Conservation (phyloP, 805 yeast genomes). For the Saccharomycopsis fermentans region DNA sequence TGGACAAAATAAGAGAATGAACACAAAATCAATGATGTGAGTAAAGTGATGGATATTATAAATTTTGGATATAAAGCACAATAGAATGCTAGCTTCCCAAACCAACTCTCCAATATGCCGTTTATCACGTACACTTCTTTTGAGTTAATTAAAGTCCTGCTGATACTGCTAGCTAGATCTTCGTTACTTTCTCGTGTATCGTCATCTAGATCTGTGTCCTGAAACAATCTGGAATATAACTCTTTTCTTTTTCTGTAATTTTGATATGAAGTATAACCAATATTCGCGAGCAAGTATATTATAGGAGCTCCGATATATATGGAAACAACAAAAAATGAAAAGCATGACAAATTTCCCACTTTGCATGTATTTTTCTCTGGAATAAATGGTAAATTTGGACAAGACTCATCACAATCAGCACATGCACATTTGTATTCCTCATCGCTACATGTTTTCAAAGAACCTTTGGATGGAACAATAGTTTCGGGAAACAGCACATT, state of each 20-base stretch:
- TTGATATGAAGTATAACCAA: slow-evolving; percentile 20
- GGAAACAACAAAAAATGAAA: slow-evolving; percentile 51
- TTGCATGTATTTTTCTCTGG: slow-evolving; percentile 30
- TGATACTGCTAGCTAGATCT: slow-evolving; percentile 21
- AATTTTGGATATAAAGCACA: slow-evolving; percentile 55
- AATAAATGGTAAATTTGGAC: slow-evolving; percentile 57
- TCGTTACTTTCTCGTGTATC: slow-evolving; percentile 19
- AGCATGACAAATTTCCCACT: slow-evolving; percentile 60
- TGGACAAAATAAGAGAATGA: slow-evolving; percentile 43
- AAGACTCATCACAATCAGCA: slow-evolving; percentile 73
- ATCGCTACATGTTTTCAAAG: slow-evolving; percentile 40
- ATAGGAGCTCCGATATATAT: slow-evolving; percentile 33
- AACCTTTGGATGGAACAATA: slow-evolving; percentile 25
- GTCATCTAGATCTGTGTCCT: slow-evolving; percentile 22
- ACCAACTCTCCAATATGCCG: slow-evolving; percentile 35
- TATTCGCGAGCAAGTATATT: slow-evolving; percentile 16
- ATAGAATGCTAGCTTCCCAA: slow-evolving; percentile 41
- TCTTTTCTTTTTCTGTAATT: slow-evolving; percentile 20
- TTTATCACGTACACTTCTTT: slow-evolving; percentile 38
- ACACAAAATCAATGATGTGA: slow-evolving; percentile 37
- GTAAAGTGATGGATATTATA: slow-evolving; percentile 35
- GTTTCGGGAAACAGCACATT: slow-evolving; percentile 21
- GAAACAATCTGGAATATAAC: slow-evolving; percentile 28
- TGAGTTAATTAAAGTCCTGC: slow-evolving; percentile 16
- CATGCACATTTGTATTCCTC: slow-evolving; percentile 70